Evolutionary conservation across 306 rosid genomes (phyloP), one percentile per base, ranked within the genome.

Genomic region (Quercus dentata): DNA sequence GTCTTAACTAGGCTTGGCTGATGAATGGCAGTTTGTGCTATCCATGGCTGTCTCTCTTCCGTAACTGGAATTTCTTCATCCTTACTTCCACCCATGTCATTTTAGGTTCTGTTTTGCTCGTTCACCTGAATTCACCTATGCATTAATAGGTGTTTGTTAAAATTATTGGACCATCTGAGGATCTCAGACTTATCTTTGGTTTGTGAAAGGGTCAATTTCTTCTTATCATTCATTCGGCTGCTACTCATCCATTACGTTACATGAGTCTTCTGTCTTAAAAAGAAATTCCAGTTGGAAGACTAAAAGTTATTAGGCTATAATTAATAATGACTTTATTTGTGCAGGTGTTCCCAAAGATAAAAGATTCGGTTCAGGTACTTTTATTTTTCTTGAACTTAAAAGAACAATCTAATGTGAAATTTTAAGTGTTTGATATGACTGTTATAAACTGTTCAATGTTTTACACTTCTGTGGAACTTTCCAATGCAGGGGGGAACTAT

Each of bases 291-390:
- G 28, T 23, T 1, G 71, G 78, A 77, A 71, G 35, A 62, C 30
- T 25, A 71, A 49, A 12, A 2, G 5, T 49, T 62, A 44, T 56
- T 73, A 64, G 56, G 70, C 56, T 71, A 67, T 70, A 20, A 72
- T 79, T 79, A 59, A 57, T 80, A 70, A 38, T 76, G 73, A 25
- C 61, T 85, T 67, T 85, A 78, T 58, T 67, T 51, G 61, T 87
- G 69, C 91, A 94, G 97, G 91, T 92, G 84, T 94, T 92, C 78
- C 99, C 99, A 56, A 90, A 89, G 85, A 89, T 94, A 67, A 90
- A 91, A 78, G 92, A 90, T 75, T 90, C 97, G 41, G 86, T 83
- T 68, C 88, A 92, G 97, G 99, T 94, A 46, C 76, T 54, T 35
- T 9, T 76, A 64, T 21, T 73, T 80, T 31, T 23, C 70, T 56